Evolutionary conservation across 345 rosid species (phyloP), one percentile per base, ranked within the genome.

Genomic region (Geranium brycei): DNA sequence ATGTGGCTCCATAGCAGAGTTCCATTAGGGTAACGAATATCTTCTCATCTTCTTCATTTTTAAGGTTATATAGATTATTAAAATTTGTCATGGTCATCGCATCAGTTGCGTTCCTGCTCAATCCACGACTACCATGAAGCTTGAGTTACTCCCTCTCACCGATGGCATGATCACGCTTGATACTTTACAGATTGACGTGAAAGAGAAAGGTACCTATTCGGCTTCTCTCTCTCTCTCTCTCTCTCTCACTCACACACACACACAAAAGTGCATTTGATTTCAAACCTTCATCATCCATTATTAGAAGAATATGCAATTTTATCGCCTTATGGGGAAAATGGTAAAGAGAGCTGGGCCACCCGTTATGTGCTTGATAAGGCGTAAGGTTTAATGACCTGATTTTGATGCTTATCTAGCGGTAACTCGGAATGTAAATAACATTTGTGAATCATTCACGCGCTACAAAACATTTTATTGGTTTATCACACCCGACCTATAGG

Each of bases 1-100:
- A 82, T 91, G 51, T 95, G 97, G 97, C 84, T 95, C 73, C 97
- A 88, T 78, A 93, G 99, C 80, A 83, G 96, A 83, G 96, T 91
- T 72, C 99, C 99, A 57, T 71, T 95, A 59, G 99, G 99, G 99
- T 91, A 86, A 76, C 51, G 62, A 62, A 35, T 55, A 32, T 68
- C 57, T 68, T 63, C 58, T 59, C 69, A 17, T 73, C 55, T 7
- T 68, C 41, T 60, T 69, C 60, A 40, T 55, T 64, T 31, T 12
- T 53, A 18, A 60, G 51, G 18, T 78, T 47, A 47, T 13, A 47
- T 7, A 47, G 15, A 47, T 47, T 8, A 47, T 47, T 47, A 47
- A 19, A 75, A 40, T 47, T 41, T 40, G 19, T 57, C 28, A 58
- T 75, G 79, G 32, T 75, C 66, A 71, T 58, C 28, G 28, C 28